Evolutionary conservation across 2,329 filamentous ascomycete species (phyloP).

Genomic region (Neodidymelliopsis sp.): DNA sequence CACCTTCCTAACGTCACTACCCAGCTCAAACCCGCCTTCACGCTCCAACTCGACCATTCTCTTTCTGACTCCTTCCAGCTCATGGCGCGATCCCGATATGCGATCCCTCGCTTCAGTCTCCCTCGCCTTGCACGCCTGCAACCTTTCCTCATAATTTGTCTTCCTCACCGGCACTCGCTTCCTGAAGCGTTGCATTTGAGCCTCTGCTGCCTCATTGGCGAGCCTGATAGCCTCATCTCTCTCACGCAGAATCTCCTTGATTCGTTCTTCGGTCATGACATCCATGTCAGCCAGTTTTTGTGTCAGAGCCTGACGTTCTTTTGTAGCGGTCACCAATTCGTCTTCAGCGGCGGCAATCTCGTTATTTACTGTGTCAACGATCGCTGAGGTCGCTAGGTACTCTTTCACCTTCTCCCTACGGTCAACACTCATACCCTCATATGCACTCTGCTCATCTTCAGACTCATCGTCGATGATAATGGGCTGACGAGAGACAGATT

Average conservation of each 20-base stretch:
- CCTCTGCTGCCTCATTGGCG: neutral
- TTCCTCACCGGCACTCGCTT: neutral
- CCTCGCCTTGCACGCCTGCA: neutral
- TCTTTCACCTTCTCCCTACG: neutral
- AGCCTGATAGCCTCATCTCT: neutral
- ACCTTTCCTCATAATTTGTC: neutral
- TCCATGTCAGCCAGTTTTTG: neutral
- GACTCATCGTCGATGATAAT: neutral
- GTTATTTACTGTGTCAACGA: neutral
- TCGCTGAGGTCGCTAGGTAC: neutral
- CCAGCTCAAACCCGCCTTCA: neutral
- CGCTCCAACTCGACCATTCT: neutral
- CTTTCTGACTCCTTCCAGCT: neutral
- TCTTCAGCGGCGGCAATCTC: neutral
- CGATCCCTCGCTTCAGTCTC: neutral
- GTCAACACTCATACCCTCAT: neutral
- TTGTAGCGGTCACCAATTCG: neutral
- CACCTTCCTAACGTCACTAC: neutral
- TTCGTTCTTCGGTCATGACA: neutral
- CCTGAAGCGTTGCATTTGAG: neutral
- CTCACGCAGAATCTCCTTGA: neutral
- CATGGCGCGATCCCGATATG: neutral
- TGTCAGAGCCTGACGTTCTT: neutral
- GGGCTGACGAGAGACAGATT: neutral
- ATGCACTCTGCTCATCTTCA: neutral